Evolutionary conservation across 495 filamentous ascomycete genomes (phyloP), one percentile per base, ranked within the genome.

Genomic region (Xylaria flabelliformis): DNA sequence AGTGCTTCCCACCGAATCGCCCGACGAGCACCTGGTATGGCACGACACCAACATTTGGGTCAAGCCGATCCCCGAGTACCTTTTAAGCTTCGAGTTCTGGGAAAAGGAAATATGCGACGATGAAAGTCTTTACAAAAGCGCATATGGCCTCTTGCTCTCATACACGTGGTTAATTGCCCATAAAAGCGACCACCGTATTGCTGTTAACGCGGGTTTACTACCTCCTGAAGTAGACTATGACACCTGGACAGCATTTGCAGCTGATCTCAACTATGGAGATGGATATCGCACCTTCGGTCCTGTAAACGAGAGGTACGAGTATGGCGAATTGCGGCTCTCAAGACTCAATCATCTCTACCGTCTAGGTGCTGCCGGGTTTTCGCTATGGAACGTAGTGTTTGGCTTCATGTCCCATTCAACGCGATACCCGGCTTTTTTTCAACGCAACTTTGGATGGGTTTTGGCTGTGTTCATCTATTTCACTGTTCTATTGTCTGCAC

Each of bases 21-120:
- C 81, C 2, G 67, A 81, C 13, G 75, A 88, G 26, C 88, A 90
- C 71, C 82, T 89, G 0, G 79, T 89, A 9, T 91, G 87, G 88
- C 44, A 69, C n/a, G 41, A 84, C 29, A 56, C 79, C 15, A 73
- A 74, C 9, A 83, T 89, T 21, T 88, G 81, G 71, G 72, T 90
- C 50, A 90, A 89, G 72, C 88, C 88, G 15, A 64, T 90, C 0
- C 87, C 87, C 0, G 6, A 51, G 0, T 88, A 78, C 67, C 79
- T 90, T 0, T 75, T 85, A 1, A 75, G 72, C 2, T 68, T 77
- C 24, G 67, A 34, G 1, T 87, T 88, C 71, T 88, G 85, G 82
- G 5, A 68, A n/a, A 4, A 58, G 0, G 65, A 80, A 46, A 72
- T 88, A 1, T 76, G 77, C 55, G 12, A n/a, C 21, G 42, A 53